Conservation (phyloP, 345 rosid genomes). For the Clausena lansium region DNA sequence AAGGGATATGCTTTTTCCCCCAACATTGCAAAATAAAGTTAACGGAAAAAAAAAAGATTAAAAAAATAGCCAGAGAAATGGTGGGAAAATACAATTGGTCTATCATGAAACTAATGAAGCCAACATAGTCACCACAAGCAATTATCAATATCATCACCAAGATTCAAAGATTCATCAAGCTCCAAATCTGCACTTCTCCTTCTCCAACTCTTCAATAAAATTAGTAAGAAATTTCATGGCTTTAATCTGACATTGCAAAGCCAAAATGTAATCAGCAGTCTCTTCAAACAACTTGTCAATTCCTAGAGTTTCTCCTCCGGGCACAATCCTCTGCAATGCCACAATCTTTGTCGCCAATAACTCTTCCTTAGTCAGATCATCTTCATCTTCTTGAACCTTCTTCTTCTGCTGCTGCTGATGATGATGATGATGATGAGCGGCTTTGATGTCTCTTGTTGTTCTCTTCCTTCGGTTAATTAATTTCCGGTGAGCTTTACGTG, state of each 20-base stretch:
- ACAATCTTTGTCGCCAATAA: conserved; percentile 52
- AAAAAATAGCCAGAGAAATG: background rate
- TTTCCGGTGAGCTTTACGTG: conserved; percentile 1
- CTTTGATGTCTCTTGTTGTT: background rate
- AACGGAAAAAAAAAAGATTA: background rate
- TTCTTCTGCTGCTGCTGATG: background rate
- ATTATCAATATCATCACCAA: no score
- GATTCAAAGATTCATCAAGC: conserved; percentile 25
- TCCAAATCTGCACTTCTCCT: conserved; percentile 53
- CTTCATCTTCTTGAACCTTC: conserved; percentile 16
- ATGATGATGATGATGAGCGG: background rate
- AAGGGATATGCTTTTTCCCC: background rate
- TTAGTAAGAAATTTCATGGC: conserved; percentile 52
- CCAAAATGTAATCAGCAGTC: conserved; percentile 65
- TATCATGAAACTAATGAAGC: background rate
- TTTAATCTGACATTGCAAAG: conserved; percentile 58
- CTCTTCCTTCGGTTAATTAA: conserved; percentile 6
- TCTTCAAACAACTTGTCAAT: conserved; percentile 64
- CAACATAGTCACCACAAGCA: no score
- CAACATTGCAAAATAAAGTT: background rate
- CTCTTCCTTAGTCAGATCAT: conserved; percentile 32
- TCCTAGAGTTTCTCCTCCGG: conserved; percentile 63
- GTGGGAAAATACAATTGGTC: conserved; percentile 1
- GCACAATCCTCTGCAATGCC: conserved; percentile 73
- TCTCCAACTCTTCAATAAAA: conserved; percentile 48